These are phyloP conservation scores for Plasmopara halstedii DNA, from an alignment of 352 stramenopile genomes.

Conservation along the genomic window DNA sequence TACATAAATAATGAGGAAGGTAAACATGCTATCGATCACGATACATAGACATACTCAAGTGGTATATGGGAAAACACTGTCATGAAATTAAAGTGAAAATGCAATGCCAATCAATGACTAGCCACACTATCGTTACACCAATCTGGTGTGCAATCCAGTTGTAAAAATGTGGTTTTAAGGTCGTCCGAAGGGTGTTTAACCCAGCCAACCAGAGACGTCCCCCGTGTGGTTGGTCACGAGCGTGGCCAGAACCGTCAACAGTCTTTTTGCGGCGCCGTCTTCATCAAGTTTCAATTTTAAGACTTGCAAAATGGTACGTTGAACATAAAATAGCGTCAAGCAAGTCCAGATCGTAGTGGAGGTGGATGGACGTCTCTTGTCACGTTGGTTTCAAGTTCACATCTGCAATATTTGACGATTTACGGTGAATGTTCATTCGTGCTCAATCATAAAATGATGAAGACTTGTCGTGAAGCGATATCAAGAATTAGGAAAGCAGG, in stretches of 20 bases:
- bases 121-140: conserved; percentile 3
- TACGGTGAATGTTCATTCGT: conserved; percentile 3
- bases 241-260: conserved; percentile 25
- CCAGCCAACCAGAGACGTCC: conserved; percentile 12
- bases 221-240: conserved; percentile 27
- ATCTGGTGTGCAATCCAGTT: not conserved
- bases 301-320: conserved; percentile 80
- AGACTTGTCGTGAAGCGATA: no score
- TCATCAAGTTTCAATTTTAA: conserved; percentile 85
- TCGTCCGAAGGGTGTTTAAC: not conserved
- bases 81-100: conserved; percentile 4
- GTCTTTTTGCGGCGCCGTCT: conserved; percentile 74
- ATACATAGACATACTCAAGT: conserved; percentile 18
- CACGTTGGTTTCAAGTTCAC: not conserved
- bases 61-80: conserved; percentile 26
- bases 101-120: not conserved
- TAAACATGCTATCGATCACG: not conserved
- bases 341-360: not conserved
- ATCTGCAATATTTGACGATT: no score
- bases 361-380: not conserved
- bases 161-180: conserved; percentile 2
- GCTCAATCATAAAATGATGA: not conserved
- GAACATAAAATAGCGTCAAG: conserved; percentile 3
- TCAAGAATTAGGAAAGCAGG: no score
- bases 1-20: not conserved